Base-by-base conservation (phyloP, 768 basidiomycete genomes). In the Tylopilus rubrobrunneus region DNA sequence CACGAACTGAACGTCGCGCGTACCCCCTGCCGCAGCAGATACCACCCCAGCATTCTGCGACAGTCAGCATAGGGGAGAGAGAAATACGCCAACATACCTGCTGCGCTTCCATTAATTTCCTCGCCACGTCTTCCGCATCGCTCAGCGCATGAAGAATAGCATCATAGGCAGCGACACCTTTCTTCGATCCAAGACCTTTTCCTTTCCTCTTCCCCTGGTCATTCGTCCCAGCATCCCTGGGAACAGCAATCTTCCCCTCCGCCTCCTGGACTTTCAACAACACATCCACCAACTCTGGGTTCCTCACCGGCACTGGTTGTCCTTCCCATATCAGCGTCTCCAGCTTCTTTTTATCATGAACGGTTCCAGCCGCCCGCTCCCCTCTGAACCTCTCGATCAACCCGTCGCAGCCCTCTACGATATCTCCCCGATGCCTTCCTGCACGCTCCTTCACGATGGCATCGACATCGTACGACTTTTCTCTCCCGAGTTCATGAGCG, bases 221-320 rank as follows among this genome's bases (percentile, higher is more conserved):
- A 6, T 53, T 60, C 34, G 60, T 64, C 33, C 62, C 43, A 12
- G 54, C 25, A 14, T 65, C 63, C 29, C 62, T 68, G 52, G 69
- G 66, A 27, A 72, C 73, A 28, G 72, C 71, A 43, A 97, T 72
- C 55, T 76, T 81, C 9, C 70, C 73, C 62, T 93, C 81, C 1
- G 87, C 89, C 17, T 86, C 82, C 63, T 95, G 91, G 4, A 96
- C 87, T 59, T 82, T 87, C 57, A 92, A 71, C 51, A 97, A 73
- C 29, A 90, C 89, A 62, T 87, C 89, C 45, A 97, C 95, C 53
- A 98, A 74, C 70, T 98, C 94, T 0, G 92, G 92, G 63, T 88
- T 93, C 50, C 95, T 81, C 43, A 97, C 79, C 17, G 93, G 91
- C 7, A 98, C 83, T 0, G 82, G 81, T 60, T 87, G 79, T 6